Percentiles rank a stretch among this genome's conserved stretches.
Conservation (phyloP, 805 yeast species). For the Barnettozyma botsteinii region DNA sequence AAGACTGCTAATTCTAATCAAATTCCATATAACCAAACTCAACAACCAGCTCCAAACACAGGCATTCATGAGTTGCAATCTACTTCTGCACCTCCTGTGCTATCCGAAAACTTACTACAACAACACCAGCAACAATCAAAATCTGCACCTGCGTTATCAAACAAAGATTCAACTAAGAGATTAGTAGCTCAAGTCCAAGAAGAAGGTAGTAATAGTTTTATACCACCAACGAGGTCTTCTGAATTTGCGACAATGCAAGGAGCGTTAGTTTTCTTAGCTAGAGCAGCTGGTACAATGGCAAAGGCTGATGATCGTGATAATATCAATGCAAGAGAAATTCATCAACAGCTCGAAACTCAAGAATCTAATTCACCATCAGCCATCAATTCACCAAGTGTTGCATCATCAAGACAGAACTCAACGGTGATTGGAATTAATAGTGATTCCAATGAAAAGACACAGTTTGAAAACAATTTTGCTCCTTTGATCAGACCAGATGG, state of each 20-base stretch:
- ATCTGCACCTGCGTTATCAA: not conserved
- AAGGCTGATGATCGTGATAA: slow-evolving; percentile 60
- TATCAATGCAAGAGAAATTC: slow-evolving; percentile 46
- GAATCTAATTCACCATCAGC: slow-evolving; percentile 8
- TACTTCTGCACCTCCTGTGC: no score
- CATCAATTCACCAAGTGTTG: slow-evolving; percentile 4
- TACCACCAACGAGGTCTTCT: slow-evolving; percentile 21
- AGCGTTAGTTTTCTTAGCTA: slow-evolving; percentile 66
- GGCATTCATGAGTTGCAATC: no score
- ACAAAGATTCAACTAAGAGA: slow-evolving; percentile 6
- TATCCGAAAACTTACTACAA: no score
- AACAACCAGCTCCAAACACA: no score
- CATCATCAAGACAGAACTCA: slow-evolving; percentile 10
- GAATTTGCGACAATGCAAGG: slow-evolving; percentile 40
- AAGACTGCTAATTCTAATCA: no score
- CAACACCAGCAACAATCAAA: slow-evolving; percentile 4
- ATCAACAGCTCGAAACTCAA: slow-evolving; percentile 40
- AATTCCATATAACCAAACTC: no score
- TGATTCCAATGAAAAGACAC: not conserved
- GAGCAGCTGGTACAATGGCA: slow-evolving; percentile 74
- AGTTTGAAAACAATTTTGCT: slow-evolving; percentile 11
- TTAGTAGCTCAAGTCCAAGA: slow-evolving; percentile 8
- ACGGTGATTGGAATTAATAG: slow-evolving; percentile 1
- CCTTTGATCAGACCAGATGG: slow-evolving; percentile 25
- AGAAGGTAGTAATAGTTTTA: slow-evolving; percentile 11